These are phyloP conservation scores for Rhizodiscina lignyota DNA, from an alignment of 495 filamentous ascomycete genomes.

Conservation along the genomic window DNA sequence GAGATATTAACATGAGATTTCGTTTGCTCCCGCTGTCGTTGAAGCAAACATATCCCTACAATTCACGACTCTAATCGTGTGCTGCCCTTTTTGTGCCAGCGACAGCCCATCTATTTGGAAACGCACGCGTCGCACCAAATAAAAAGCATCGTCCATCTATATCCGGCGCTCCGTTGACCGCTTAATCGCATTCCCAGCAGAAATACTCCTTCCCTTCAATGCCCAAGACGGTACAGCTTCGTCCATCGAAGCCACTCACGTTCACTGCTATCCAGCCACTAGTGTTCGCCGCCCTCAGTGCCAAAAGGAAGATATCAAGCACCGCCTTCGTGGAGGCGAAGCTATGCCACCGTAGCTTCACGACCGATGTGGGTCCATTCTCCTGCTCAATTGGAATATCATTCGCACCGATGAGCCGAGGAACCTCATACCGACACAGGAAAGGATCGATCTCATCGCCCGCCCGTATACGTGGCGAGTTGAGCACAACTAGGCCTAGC, in stretches of 20 bases:
- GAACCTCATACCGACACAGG: conserved; percentile 63
- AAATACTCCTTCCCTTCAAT: not conserved
- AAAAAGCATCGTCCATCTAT: not conserved
- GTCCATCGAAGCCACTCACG: conserved; percentile 11
- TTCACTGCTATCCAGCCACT: conserved; percentile 17
- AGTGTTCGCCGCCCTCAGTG: conserved; percentile 5
- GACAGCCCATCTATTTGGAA: no score
- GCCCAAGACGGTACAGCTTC: not conserved
- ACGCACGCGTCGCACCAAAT: no score
- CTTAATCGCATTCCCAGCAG: not conserved
- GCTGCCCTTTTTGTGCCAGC: no score
- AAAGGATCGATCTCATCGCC: conserved; percentile 65
- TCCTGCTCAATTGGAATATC: not conserved
- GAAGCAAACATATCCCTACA: no score
- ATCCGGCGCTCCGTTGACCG: not conserved
- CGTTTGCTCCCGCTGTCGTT: no score
- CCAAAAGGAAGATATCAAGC: conserved; percentile 11
- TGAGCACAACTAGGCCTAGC: conserved; percentile 55
- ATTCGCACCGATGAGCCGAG: conserved; percentile 18
- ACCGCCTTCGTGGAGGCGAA: conserved; percentile 17
- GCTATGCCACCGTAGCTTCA: conserved; percentile 17
- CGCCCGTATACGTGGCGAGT: conserved; percentile 50
- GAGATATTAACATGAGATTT: no score
- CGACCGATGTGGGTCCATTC: conserved; percentile 4
- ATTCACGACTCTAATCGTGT: no score